Evolutionary conservation across 352 stramenopile species (phyloP), one percentile per base, ranked within the genome.

Genomic region (Phytophthora idaei): DNA sequence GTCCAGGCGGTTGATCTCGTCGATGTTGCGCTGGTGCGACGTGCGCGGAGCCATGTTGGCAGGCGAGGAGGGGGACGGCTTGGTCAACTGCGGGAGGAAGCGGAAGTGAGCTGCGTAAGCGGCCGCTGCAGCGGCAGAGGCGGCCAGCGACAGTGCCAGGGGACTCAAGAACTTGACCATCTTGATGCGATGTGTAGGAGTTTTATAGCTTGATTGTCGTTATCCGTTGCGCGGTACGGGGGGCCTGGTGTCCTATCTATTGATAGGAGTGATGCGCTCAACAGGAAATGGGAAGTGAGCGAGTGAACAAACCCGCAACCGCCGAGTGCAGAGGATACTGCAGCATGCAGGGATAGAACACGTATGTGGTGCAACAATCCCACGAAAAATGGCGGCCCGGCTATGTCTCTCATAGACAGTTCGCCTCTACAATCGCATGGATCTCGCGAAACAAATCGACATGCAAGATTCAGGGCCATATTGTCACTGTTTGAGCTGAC

Each of bases 1-100:
- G 37, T 92, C 77, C n/a, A 96, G 83, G 49, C 71, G 55, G 68
- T 94, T 95, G 83, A 95, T 96, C 67, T 88, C 79, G 34, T 90
- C 74, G 54, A 96, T 94, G 78, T 92, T 93, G 74, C 78, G 81
- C 75, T 92, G 79, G 70, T 94, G 86, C 12, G 51, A 46, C 17
- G 60, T 57, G 50, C 57, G 68, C 29, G 55, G 61, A 45, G 66
- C 71, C 73, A 83, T 86, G 11, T 50, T 73, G 52, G 47, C 11
- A 11, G 57, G n/a, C 27, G 48, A 47, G 32, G 51, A 52, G 21
- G 37, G 14, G 8, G 57, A 32, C 21, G 42, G 17, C 50, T 72
- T 64, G 39, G 41, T 36, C n/a, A 31, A n/a, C 39, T 69, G 71
- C 9, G 54, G 32, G 67, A 61, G 56, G 55, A 69, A 78, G 56